These are phyloP conservation scores for Silene latifolia DNA, from an alignment of 148 eudicot species.

Conservation along the genomic window DNA sequence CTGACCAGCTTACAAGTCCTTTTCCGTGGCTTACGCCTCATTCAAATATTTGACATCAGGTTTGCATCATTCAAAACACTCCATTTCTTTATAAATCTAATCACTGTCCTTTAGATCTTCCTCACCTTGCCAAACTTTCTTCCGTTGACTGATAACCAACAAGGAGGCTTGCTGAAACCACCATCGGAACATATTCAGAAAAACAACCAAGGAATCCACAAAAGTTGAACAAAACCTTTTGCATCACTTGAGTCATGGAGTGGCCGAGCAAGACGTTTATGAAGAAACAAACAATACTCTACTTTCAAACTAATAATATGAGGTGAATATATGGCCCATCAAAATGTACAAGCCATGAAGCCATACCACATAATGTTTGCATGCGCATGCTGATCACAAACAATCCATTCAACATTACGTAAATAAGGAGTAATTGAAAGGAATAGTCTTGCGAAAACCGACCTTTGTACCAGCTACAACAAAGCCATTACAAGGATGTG, in stretches of 20 bases:
- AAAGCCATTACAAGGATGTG: slow-evolving; percentile 65
- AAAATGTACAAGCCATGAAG: neutral
- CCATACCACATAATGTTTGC: neutral
- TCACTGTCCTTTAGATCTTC: slow-evolving; percentile 18
- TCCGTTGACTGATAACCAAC: slow-evolving; percentile 53
- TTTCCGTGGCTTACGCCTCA: neutral
- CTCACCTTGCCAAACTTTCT: slow-evolving; percentile 33
- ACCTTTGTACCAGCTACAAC: slow-evolving; percentile 92
- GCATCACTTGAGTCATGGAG: neutral
- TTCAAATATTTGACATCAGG: neutral
- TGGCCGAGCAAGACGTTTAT: neutral
- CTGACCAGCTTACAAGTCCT: neutral
- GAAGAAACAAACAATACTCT: neutral
- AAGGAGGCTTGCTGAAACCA: slow-evolving; percentile 56
- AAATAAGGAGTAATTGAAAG: neutral
- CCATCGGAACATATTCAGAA: neutral
- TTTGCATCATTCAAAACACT: neutral
- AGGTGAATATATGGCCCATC: neutral
- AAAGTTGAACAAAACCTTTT: neutral
- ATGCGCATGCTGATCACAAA: neutral
- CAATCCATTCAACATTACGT: neutral
- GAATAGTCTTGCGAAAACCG: slow-evolving; percentile 7
- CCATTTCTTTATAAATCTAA: neutral
- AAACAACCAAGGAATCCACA: neutral
- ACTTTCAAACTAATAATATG: neutral